A percentile compares a stretch with the other conserved stretches of the same genome.
phyloP scores from a whole-genome alignment of 1,139 yeast species.

The Yamadazyma spencermartinsiae region DNA sequence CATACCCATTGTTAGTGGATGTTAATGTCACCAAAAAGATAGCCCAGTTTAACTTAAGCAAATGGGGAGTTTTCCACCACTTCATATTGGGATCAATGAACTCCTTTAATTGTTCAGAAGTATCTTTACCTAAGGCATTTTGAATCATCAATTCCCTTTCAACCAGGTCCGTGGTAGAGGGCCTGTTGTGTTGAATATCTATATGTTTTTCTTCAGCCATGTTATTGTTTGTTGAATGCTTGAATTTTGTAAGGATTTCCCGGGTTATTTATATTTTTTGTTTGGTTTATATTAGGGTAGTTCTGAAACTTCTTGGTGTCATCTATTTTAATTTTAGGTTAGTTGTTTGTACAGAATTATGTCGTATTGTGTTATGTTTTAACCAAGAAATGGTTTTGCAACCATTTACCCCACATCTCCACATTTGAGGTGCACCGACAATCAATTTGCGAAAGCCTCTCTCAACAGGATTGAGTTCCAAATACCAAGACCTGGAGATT shows the following conservation, averaged over 20 bases:
- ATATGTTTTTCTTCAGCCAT: not conserved
- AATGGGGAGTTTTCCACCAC: constrained; percentile 58
- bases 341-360: no score
- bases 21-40: constrained; percentile 41
- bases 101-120: constrained; percentile 23
- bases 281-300: not conserved
- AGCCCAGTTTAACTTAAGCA: constrained; percentile 41
- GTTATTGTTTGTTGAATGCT: not conserved
- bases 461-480: not conserved
- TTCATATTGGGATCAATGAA: constrained; percentile 58
- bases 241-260: not conserved
- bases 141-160: constrained; percentile 6
- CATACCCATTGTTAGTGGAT: constrained; percentile 52
- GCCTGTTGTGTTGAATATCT: not conserved
- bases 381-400: not conserved
- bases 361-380: no score
- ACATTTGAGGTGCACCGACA: no score
- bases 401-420: not conserved
- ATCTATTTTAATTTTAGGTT: not conserved
- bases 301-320: not conserved
- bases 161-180: not conserved
- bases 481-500: no score
- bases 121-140: constrained; percentile 19
- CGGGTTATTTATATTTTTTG: not conserved
- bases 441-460: not conserved